These are phyloP conservation scores for Trichoderma gamsii DNA, from an alignment of 495 filamentous ascomycete species.

Conservation along the genomic window DNA sequence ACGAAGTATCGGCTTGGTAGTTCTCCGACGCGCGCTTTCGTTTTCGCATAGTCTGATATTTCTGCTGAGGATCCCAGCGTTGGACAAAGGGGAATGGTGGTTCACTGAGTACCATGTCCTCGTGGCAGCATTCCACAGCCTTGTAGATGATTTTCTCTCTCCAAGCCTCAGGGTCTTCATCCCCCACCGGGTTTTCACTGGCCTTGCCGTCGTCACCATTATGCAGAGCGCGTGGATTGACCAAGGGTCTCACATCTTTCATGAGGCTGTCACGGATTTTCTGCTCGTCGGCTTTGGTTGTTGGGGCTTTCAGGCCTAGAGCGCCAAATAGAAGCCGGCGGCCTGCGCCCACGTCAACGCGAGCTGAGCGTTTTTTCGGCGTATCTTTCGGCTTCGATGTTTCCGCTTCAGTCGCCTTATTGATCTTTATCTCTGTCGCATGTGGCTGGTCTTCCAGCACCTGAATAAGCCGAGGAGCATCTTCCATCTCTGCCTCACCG, in stretches of 20 bases:
- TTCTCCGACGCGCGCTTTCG: constrained; percentile 8
- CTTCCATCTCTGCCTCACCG: not conserved
- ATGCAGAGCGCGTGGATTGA: constrained; percentile 18
- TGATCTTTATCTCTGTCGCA: not conserved
- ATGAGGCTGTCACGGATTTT: constrained; percentile 53
- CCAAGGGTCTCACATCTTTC: constrained; percentile 33
- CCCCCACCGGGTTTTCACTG: not conserved
- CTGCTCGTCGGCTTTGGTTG: constrained; percentile 60
- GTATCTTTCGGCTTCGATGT: not conserved
- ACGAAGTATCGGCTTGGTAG: constrained; percentile 20
- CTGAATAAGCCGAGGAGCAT: not conserved
- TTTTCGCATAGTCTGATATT: constrained; percentile 23
- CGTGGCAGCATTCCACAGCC: constrained; percentile 77
- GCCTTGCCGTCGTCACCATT: not conserved
- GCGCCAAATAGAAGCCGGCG: constrained; percentile 65
- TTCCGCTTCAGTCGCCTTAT: not conserved
- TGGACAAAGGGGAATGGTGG: constrained; percentile 89
- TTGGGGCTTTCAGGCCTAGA: constrained; percentile 62
- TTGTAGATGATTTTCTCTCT: constrained; percentile 60
- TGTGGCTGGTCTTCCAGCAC: not conserved
- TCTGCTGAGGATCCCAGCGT: constrained; percentile 76
- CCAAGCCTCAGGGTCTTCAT: constrained; percentile 52
- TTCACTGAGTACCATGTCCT: constrained; percentile 64
- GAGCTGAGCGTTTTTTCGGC: constrained; percentile 18
- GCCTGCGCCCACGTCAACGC: constrained; percentile 59